These are phyloP conservation scores for Leishmania turanica DNA, from an alignment of 208 protist genomes.

Conservation along the genomic window DNA sequence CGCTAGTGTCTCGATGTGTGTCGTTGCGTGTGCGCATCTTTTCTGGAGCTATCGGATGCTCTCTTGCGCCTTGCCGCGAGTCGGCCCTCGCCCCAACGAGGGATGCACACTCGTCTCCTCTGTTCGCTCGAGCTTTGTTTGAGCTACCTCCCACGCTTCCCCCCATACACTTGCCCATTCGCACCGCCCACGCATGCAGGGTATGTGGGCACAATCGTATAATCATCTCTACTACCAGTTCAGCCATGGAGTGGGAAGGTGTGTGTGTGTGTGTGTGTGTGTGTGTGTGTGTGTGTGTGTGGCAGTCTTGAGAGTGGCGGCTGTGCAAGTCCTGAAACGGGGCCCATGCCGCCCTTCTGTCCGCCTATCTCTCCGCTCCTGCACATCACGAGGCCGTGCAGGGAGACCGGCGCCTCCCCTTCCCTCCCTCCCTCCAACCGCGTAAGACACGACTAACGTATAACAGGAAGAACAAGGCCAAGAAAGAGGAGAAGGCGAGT, in stretches of 20 bases:
- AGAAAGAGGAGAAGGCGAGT: background rate
- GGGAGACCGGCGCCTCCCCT: background rate
- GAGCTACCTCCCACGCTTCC: background rate
- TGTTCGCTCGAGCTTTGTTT: background rate
- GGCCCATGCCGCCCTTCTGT: background rate
- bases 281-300: background rate
- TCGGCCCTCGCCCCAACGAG: background rate
- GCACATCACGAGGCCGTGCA: background rate
- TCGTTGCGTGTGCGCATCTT: background rate
- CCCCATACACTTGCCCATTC: background rate
- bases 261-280: background rate
- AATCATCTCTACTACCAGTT: background rate
- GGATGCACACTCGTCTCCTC: background rate
- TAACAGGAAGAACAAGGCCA: background rate
- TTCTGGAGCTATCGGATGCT: too few relatives aligned
- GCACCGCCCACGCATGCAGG: background rate
- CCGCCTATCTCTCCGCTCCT: background rate
- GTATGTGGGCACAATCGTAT: background rate
- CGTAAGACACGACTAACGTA: background rate
- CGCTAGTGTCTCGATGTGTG: background rate
- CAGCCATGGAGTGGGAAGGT: background rate
- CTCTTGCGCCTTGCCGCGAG: background rate
- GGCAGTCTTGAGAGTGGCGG: background rate
- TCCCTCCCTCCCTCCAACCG: background rate
- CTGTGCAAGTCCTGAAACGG: background rate